A percentile compares a stretch with the other conserved stretches of the same genome.
phyloP scores from a whole-genome alignment of 2,329 filamentous ascomycete genomes.

The Penicillium sp. region DNA sequence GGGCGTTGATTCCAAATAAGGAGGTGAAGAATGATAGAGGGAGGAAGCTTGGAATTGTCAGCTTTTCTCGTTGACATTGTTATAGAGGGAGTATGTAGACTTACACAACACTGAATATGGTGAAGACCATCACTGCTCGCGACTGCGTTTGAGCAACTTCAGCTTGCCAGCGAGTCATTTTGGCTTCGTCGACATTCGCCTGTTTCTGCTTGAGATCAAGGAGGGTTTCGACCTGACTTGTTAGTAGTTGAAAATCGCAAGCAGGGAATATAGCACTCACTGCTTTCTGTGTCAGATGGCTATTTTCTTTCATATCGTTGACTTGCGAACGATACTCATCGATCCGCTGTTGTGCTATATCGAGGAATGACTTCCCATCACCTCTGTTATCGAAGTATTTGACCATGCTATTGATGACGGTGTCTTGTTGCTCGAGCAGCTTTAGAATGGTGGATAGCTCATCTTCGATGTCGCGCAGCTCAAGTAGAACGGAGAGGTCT shows the following conservation, averaged over 20 bases:
- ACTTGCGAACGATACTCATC: conserved; percentile 56
- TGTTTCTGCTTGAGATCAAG: conserved; percentile 67
- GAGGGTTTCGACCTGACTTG: conserved; percentile 57
- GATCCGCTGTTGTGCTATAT: conserved; percentile 53
- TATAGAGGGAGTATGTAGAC: conserved; percentile 2
- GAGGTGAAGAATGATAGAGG: conserved; percentile 65
- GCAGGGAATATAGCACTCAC: conserved; percentile 30
- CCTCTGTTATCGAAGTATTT: conserved; percentile 35
- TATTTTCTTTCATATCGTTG: conserved; percentile 58
- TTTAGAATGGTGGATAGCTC: conserved; percentile 58
- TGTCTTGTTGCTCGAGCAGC: conserved; percentile 58
- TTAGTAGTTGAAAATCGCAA: background rate
- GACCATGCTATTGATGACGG: conserved; percentile 46
- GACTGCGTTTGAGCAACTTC: conserved; percentile 63
- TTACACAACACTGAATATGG: conserved; percentile 62
- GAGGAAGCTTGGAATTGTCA: conserved; percentile 45
- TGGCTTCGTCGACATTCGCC: conserved; percentile 64
- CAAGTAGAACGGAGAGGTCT: conserved; percentile 61
- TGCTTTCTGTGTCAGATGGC: conserved; percentile 58
- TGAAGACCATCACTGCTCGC: conserved; percentile 57
- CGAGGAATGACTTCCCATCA: conserved; percentile 52
- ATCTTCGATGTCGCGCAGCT: conserved; percentile 64
- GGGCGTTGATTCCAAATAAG: conserved; percentile 64
- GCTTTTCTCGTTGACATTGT: background rate
- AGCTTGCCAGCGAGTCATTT: conserved; percentile 60